These are phyloP conservation scores for Clonostachys solani DNA, from an alignment of 2,329 filamentous ascomycete genomes.

Conservation along the genomic window DNA sequence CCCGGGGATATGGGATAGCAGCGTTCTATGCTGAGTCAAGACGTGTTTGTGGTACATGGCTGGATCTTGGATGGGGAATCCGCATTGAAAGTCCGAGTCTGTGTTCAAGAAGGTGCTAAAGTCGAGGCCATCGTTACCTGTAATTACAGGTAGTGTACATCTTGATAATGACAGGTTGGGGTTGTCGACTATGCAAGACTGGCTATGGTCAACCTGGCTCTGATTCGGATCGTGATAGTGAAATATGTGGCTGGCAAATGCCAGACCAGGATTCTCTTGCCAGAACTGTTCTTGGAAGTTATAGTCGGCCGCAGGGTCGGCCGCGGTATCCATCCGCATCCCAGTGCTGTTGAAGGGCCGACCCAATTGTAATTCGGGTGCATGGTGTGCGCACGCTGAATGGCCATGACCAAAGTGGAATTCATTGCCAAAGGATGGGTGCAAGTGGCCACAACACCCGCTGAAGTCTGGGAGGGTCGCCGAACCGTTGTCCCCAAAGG, in stretches of 20 bases:
- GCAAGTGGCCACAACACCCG: neutral
- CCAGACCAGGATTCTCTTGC: neutral
- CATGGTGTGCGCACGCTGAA: neutral
- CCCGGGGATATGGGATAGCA: conserved; percentile 1
- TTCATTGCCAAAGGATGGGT: neutral
- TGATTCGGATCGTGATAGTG: conserved; percentile 19
- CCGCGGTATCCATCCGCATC: neutral
- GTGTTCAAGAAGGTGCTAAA: neutral
- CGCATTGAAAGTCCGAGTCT: conserved; percentile 11
- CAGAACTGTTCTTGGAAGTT: no score
- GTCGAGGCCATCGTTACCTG: neutral
- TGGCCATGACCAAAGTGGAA: neutral
- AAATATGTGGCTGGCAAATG: conserved; percentile 15
- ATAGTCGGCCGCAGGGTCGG: neutral
- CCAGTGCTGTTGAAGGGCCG: neutral
- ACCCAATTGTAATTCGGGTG: neutral
- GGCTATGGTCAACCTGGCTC: conserved; percentile 9
- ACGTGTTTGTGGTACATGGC: conserved; percentile 19
- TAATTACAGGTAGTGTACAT: conserved; percentile 17
- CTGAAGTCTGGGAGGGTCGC: no score
- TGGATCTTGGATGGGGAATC: conserved; percentile 17
- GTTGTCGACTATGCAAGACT: conserved; percentile 18
- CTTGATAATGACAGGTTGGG: conserved; percentile 13
- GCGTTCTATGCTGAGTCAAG: conserved; percentile 16
- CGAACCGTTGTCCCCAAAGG: conserved; percentile 15